phyloP scores from a whole-genome alignment of 768 basidiomycete species.

The Lenzites betulinus region DNA sequence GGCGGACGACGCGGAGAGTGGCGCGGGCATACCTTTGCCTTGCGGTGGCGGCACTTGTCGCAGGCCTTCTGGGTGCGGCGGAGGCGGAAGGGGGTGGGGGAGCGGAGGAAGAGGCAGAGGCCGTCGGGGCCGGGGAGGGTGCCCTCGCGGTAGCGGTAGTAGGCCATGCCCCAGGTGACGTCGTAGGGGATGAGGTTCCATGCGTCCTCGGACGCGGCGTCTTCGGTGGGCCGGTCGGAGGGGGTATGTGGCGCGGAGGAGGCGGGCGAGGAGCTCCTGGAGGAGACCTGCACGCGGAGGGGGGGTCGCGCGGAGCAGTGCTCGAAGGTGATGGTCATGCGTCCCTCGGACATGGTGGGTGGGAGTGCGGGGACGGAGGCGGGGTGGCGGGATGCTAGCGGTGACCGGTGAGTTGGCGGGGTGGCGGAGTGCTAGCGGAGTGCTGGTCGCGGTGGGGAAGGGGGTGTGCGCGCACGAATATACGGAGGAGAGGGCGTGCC shows the following conservation, averaged over 20 bases:
- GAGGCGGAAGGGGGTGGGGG: slow-evolving; percentile 41
- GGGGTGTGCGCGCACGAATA: no score
- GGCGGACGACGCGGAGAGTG: not conserved
- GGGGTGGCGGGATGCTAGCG: not conserved
- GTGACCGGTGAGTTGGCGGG: not conserved
- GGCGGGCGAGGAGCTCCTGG: slow-evolving; percentile 10
- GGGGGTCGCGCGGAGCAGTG: slow-evolving; percentile 3
- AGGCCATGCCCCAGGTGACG: slow-evolving; percentile 40
- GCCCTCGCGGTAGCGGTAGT: slow-evolving; percentile 36
- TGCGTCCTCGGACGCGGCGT: slow-evolving; percentile 23
- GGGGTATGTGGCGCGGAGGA: slow-evolving; percentile 12
- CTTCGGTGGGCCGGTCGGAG: not conserved
- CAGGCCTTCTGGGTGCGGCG: slow-evolving; percentile 40
- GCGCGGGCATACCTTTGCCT: slow-evolving; percentile 38
- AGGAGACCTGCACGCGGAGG: not conserved
- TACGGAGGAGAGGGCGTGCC: no score
- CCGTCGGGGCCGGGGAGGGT: slow-evolving; percentile 41
- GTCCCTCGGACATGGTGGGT: not conserved
- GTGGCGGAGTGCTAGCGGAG: no score
- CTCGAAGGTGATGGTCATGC: slow-evolving; percentile 21
- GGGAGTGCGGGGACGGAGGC: not conserved
- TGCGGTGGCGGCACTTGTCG: slow-evolving; percentile 41
- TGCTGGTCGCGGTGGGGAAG: no score
- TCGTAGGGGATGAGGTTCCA: slow-evolving; percentile 44
- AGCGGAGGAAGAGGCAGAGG: slow-evolving; percentile 40